Conservation (phyloP, 2,329 filamentous ascomycete genomes). For the Alternaria ethzedia region DNA sequence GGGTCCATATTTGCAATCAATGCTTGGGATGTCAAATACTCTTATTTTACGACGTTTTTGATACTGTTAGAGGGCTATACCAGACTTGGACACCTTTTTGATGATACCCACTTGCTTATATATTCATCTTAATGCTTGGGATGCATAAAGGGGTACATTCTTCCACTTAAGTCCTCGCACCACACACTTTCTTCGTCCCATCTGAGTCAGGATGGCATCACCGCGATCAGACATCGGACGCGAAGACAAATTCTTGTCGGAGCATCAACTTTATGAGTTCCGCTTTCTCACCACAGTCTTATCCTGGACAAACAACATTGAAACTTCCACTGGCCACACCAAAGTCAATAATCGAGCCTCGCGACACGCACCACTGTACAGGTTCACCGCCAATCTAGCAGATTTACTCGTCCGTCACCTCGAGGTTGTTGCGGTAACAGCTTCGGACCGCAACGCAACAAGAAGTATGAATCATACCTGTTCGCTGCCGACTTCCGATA, state of each 20-base stretch:
- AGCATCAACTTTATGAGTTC: neutral
- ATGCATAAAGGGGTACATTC: neutral
- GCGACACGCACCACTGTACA: neutral
- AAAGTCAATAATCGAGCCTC: neutral
- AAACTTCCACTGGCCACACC: neutral
- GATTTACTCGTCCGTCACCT: neutral
- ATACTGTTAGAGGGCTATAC: no score
- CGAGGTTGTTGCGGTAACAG: neutral
- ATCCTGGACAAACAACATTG: neutral
- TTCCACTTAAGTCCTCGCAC: neutral
- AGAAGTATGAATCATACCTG: no score
- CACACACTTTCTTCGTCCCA: neutral
- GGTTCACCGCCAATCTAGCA: neutral
- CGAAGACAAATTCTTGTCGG: neutral
- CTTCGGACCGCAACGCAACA: no score
- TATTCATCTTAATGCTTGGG: no score
- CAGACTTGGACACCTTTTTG: no score
- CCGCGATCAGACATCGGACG: neutral
- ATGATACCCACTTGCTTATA: no score
- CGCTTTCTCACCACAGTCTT: neutral
- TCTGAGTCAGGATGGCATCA: neutral
- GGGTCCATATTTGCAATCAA: neutral
- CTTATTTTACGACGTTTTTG: no score
- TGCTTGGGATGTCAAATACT: no score
- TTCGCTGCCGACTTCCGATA: no score